A percentile compares a stretch with the other conserved stretches of the same genome.
phyloP scores from a whole-genome alignment of 331 rosid genomes.

The Rhamnella rubrinervis region DNA sequence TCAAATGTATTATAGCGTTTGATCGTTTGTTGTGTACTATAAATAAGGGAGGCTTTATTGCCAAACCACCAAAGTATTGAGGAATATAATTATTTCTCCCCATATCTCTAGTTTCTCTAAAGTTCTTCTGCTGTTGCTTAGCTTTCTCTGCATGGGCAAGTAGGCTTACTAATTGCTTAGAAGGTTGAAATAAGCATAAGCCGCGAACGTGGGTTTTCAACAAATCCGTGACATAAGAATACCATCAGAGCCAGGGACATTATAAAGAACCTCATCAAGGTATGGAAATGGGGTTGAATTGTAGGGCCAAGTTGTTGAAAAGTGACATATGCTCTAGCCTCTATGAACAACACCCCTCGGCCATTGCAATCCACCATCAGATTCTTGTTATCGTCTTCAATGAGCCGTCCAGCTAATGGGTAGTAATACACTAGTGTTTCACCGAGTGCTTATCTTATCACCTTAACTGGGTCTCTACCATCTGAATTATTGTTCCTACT shows the following conservation, averaged over 20 bases:
- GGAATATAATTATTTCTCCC: too few relatives aligned
- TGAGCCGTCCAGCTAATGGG: conserved; percentile 47
- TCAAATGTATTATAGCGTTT: too few relatives aligned
- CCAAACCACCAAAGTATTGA: too few relatives aligned
- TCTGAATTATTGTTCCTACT: background rate
- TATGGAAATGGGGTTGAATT: conserved; percentile 37
- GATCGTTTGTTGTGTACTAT: too few relatives aligned
- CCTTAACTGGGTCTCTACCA: background rate
- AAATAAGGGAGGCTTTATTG: too few relatives aligned
- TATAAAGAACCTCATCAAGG: conserved; percentile 19
- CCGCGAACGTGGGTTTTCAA: too few relatives aligned
- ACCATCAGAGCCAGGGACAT: conserved; percentile 24
- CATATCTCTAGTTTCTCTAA: too few relatives aligned
- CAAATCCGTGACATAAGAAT: too few relatives aligned
- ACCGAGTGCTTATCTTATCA: conserved; percentile 16
- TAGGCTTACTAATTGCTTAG: too few relatives aligned
- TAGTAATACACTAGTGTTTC: conserved; percentile 37
- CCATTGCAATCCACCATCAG: conserved; percentile 42
- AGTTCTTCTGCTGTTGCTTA: too few relatives aligned
- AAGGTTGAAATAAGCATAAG: too few relatives aligned
- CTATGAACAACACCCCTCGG: conserved; percentile 39
- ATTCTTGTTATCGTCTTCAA: conserved; percentile 30
- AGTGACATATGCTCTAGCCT: conserved; percentile 28
- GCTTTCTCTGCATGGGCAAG: too few relatives aligned
- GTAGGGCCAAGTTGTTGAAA: conserved; percentile 20